Base-by-base conservation (phyloP, 2,329 filamentous ascomycete genomes). In the Trichoderma sp. region DNA sequence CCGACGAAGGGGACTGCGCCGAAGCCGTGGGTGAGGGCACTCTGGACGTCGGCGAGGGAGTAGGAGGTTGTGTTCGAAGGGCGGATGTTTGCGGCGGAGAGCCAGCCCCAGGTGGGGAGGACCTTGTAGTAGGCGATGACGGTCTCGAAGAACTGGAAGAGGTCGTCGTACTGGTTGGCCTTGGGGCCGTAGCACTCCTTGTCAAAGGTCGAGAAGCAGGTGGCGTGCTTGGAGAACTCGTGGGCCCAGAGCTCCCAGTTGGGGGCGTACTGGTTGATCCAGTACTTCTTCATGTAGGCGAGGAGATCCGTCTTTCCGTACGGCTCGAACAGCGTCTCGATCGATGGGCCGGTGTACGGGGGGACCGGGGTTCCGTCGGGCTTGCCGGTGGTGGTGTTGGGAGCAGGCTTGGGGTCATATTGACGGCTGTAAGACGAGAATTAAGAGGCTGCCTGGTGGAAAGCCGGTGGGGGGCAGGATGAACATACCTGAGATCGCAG, bases 171-270 rank as follows among this genome's bases (percentile, higher is more conserved):
- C 71, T 84, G 61, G 57, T 76, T 74, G 75, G 88, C 87, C 70
- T 81, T 73, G 5, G 87, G 86, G 0, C 87, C 87, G 76, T 89
- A 91, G 83, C 89, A 91, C 34, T 86, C 83, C 6, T 82, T 77
- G 73, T 90, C 87, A 74, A 91, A 90, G 69, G 85, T 89, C 56
- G 84, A 87, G 80, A 80, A 90, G 81, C 89, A 91, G 15, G 88
- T 90, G 3, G 84, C 88, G 77, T 90, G 88, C 80, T 90, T 90
- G 78, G 81, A 84, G 80, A 88, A 90, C 74, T 90, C 88, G 79
- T 90, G 88, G 45, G 78, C 88, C 88, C 88, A 90, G 78, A 91
- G 86, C 37, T 84, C 81, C 60, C 79, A 76, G 78, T 88, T 90
- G 15, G 84, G 81, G 58, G 84, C 82, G 69, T 79, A 79, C 71